Base-by-base conservation (phyloP, 176 grass and related monocot genomes). In the Musa beccarii region DNA sequence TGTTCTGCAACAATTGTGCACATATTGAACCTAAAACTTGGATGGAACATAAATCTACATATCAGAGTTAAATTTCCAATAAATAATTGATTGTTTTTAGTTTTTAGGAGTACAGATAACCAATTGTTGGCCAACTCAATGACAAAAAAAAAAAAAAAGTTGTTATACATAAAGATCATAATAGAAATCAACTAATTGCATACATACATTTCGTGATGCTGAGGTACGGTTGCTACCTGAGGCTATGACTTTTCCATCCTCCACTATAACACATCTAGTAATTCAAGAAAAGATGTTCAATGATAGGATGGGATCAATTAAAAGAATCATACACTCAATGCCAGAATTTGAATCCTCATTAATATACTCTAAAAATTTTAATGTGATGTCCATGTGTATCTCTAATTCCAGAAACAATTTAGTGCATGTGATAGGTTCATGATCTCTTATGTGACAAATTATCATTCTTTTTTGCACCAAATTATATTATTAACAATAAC, bases 251-350 rank as follows among this genome's bases (percentile, higher is more conserved):
- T 94, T 81, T 28, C 78, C 84, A 74, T 94, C 76, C 73, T 99
- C 84, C 78, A 99, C 88, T 72, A 99, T 80, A 57, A 99, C 88
- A 80, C 95, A 91, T 21, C 95, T 91, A 85, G 2, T 49, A 84
- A 15, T 72, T 15, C 53, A 81, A 65, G 51, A 53, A 82, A 51
- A 25, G 1, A 43, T 43, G 34, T 43, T 43, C 34, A 43, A 5
- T 43, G 34, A 43, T 43, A 43, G 34, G 34, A 43, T 43, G 34
- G 34, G 6, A 43, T 34, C 29, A 34, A 34, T 34, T 34, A 4
- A 34, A 34, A 34, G 4, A 34, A 34, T 34, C 29, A 34, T 34
- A 5, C 29, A 34, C 29, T 5, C 29, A 34, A 0, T 34, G 29
- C 29, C 3, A 34, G 29, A 34, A 34, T 4, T 34, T 4, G 3